A percentile compares a stretch with the other conserved stretches of the same genome.
Conservation (phyloP, 2,329 filamentous ascomycete species). For the Elsinoe perseae region DNA sequence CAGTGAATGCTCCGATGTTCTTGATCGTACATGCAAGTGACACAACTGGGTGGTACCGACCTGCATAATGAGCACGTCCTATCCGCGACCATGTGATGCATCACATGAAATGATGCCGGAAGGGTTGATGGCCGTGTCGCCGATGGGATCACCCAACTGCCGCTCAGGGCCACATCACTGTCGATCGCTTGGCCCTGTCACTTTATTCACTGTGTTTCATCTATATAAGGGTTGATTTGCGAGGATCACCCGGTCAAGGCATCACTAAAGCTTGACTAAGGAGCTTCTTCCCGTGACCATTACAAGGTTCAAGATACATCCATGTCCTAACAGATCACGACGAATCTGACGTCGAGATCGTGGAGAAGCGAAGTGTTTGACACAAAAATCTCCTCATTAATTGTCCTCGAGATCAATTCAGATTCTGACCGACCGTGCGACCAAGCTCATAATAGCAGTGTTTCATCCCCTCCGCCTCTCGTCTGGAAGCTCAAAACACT, state of each 20-base stretch:
- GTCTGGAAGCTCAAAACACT: neutral
- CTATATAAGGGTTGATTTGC: neutral
- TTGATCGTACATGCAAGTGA: neutral
- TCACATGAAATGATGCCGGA: neutral
- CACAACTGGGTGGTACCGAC: neutral
- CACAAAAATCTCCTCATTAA: neutral
- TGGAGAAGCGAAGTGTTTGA: neutral
- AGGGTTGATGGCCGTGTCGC: neutral
- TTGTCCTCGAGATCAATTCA: neutral
- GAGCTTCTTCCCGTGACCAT: neutral
- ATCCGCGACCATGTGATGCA: neutral
- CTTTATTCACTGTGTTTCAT: neutral
- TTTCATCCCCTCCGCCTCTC: neutral
- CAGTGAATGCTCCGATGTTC: neutral
- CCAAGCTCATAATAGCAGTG: neutral
- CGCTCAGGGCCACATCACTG: neutral
- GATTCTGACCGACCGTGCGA: neutral
- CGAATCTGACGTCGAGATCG: neutral
- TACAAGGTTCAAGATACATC: neutral
- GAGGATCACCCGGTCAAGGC: conserved; percentile 42
- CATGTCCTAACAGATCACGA: neutral
- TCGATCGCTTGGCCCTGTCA: neutral
- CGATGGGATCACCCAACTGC: neutral
- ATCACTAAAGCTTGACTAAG: conserved; percentile 27
- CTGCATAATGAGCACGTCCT: neutral